Percentiles rank a stretch among this genome's conserved stretches.
These are phyloP conservation scores for Botrytis porri DNA, from an alignment of 2,329 filamentous ascomycete genomes.

Conservation along the genomic window DNA sequence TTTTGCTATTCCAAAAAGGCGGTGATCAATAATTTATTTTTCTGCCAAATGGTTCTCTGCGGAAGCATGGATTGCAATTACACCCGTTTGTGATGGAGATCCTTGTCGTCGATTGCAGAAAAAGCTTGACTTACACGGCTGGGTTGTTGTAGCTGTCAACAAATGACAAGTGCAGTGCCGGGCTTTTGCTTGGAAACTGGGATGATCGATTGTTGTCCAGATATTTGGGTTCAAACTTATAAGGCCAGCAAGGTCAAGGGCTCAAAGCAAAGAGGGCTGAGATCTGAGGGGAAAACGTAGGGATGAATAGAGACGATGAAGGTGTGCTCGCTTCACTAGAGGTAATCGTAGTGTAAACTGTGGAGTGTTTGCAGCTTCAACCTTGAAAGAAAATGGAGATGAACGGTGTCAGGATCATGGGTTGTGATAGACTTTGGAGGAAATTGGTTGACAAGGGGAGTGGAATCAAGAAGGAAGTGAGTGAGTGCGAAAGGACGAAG, in stretches of 20 bases:
- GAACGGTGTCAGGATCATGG: neutral
- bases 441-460: neutral
- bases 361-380: slow-evolving; percentile 2
- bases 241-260: slow-evolving; percentile 17
- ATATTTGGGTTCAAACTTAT: slow-evolving; percentile 3
- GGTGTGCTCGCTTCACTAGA: neutral
- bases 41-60: neutral
- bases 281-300: slow-evolving; percentile 2
- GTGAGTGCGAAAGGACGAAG: neutral
- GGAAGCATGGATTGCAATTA: slow-evolving; percentile 18
- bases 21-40: neutral
- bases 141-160: slow-evolving; percentile 14
- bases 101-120: slow-evolving; percentile 17
- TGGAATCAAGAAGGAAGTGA: neutral
- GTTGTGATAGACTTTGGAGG: neutral
- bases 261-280: neutral
- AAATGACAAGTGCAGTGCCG: slow-evolving; percentile 13
- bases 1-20: neutral
- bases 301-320: neutral
- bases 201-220: slow-evolving; percentile 14
- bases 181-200: slow-evolving; percentile 1
- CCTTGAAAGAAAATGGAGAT: neutral
- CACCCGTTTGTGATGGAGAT: slow-evolving; percentile 11
- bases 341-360: neutral
- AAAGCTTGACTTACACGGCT: slow-evolving; percentile 17